Evolutionary conservation across 176 grass and related monocot species (phyloP), one percentile per base, ranked within the genome.

Genomic region (Phyllostachys edulis): DNA sequence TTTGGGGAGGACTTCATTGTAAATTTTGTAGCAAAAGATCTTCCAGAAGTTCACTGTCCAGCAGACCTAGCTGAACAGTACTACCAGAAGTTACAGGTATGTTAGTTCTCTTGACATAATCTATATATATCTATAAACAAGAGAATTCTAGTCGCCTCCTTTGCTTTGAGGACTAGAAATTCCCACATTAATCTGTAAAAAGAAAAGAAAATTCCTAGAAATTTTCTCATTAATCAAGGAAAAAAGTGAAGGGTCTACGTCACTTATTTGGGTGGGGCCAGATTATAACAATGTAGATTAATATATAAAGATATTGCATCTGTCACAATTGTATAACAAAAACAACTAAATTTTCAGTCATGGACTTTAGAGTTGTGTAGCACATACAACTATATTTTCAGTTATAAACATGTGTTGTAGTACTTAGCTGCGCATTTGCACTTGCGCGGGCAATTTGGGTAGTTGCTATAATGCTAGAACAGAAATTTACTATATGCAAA

Each of bases 61-160:
- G 88, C 80, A 79, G 96, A 96, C 77, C 85, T 99, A 67, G 88
- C 88, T 65, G 89, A 94, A 92, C 96, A 92, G 68, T 99, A 96
- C 81, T 94, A 87, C 83, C 85, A 96, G 63, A 96, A 96, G 86
- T 86, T 99, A 21, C 93, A 90, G 91, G 96, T 95, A 77, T 65
- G 45, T 37, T 79, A 52, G 49, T 49, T 88, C 67, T 68, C 38
- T 41, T 78, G 44, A 71, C 61, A 15, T 73, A 8, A 81, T 79
- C 17, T 63, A 41, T 61, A 26, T 75, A 17, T 62, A 32, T 78
- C 8, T 45, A 63, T 45, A 63, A 17, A 45, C 61, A 63, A 9
- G 13, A 60, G 39, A 40, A 45, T 78, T 23, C 5, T 0, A 61
- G 75, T 57, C 26, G 12, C n/a, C 23, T 4, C 75, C 49, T 77